phyloP scores from a whole-genome alignment of 1,284 basidiomycete species.

The Cystobasidium slooffiae region DNA sequence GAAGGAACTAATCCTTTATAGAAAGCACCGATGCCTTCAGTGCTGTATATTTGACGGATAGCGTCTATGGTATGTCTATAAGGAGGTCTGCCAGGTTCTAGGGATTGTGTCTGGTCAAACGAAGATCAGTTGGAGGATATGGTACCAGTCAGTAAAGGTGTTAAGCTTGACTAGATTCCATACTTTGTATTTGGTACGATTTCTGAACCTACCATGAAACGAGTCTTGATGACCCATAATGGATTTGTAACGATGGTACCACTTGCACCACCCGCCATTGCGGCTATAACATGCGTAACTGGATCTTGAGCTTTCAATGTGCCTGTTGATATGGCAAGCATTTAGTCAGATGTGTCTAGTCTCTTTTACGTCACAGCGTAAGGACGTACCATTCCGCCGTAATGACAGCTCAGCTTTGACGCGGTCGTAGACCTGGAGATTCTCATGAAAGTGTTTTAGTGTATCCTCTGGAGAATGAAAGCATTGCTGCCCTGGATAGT shows the following conservation, averaged over 20 bases:
- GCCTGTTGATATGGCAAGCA: constrained; percentile 15
- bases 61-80: constrained; percentile 89
- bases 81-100: constrained; percentile 77
- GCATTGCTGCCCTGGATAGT: neutral
- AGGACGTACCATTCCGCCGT: constrained; percentile 59
- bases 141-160: too few relatives aligned
- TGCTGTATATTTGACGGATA: constrained; percentile 78
- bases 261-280: constrained; percentile 87
- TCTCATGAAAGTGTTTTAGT: neutral
- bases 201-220: constrained; percentile 79
- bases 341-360: neutral
- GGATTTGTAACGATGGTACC: constrained; percentile 92
- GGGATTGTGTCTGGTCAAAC: constrained; percentile 51
- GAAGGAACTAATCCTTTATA: constrained; percentile 89
- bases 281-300: constrained; percentile 79
- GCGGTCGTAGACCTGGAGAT: constrained; percentile 69
- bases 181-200: neutral
- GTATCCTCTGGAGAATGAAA: too few relatives aligned
- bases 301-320: constrained; percentile 45
- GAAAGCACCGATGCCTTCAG: constrained; percentile 81
- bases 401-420: constrained; percentile 75
- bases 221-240: constrained; percentile 94
- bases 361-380: too few relatives aligned
- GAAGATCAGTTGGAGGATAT: neutral
- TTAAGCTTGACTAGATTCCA: too few relatives aligned